phyloP scores from a whole-genome alignment of 2,329 filamentous ascomycete species.

The Pseudogymnoascus sp. region DNA sequence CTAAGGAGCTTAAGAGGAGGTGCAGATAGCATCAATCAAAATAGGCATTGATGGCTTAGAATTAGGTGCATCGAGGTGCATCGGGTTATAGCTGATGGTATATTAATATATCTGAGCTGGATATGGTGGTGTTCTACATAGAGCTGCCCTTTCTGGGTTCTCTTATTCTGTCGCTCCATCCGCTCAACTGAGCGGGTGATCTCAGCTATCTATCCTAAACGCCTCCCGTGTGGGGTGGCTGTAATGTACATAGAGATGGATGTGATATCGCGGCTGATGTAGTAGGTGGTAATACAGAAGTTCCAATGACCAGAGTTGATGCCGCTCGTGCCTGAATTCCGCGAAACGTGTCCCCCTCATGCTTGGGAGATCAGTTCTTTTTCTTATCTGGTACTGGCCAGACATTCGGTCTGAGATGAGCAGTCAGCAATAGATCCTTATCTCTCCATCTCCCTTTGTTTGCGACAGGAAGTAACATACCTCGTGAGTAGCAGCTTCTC shows the following conservation, averaged over 20 bases:
- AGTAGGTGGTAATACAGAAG: not conserved
- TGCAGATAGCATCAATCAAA: not conserved
- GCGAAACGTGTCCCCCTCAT: not conserved
- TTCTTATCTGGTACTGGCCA: not conserved
- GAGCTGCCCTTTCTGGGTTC: not conserved
- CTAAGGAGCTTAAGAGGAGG: not conserved
- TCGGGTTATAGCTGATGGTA: not conserved
- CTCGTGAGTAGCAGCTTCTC: constrained; percentile 28
- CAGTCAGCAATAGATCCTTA: not conserved
- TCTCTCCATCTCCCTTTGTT: no score
- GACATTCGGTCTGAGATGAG: not conserved
- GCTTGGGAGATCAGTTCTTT: not conserved
- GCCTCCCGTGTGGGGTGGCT: not conserved
- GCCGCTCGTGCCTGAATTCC: not conserved
- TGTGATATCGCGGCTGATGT: not conserved
- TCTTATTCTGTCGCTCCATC: not conserved
- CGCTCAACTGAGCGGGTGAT: not conserved
- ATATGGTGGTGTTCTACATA: constrained; percentile 2
- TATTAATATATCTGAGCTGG: constrained; percentile 2
- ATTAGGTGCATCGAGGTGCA: not conserved
- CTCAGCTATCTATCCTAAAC: not conserved
- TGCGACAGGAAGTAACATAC: constrained; percentile 24
- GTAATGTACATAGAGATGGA: constrained; percentile 1
- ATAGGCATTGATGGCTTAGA: not conserved
- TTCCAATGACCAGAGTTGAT: not conserved